A percentile compares a stretch with the other conserved stretches of the same genome.
Evolutionary conservation across 2,329 filamentous ascomycete genomes (phyloP).

Genomic region (Fusarium secorum): DNA sequence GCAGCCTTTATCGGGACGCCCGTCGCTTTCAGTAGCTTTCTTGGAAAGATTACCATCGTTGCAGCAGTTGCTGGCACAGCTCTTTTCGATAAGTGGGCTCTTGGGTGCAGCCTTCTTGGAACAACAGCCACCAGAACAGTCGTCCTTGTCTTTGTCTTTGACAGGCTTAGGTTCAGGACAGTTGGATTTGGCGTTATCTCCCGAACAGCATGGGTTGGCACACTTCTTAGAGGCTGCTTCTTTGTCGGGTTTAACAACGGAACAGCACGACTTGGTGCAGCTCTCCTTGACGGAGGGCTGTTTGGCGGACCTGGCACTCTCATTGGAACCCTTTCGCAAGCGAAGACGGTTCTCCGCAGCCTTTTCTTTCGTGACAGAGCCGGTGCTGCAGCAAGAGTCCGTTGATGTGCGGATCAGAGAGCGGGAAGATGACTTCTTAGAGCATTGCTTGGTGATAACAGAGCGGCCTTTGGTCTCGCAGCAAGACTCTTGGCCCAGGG

Average conservation of each 20-base stretch:
- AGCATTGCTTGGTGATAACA: conserved; percentile 38
- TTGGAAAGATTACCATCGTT: not conserved
- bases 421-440: conserved; percentile 30
- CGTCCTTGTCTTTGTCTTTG: not conserved
- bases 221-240: not conserved
- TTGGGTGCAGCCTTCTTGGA: not conserved
- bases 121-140: conserved; percentile 14
- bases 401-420: conserved; percentile 33
- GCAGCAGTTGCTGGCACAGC: not conserved
- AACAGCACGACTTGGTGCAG: conserved; percentile 29
- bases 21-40: not conserved
- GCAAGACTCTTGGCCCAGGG: conserved; percentile 61
- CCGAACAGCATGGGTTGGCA: conserved; percentile 1
- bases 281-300: not conserved
- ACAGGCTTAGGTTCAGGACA: no score
- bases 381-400: conserved; percentile 41
- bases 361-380: conserved; percentile 10
- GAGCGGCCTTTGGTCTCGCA: conserved; percentile 48
- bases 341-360: conserved; percentile 16
- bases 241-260: conserved; percentile 1
- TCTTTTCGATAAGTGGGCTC: not conserved
- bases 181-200: not conserved
- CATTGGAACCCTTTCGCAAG: conserved; percentile 18
- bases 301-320: conserved; percentile 7
- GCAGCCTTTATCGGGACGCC: not conserved